Base-by-base conservation (phyloP, 169 alveolate species). In the Cryptosporidium tyzzeri region DNA sequence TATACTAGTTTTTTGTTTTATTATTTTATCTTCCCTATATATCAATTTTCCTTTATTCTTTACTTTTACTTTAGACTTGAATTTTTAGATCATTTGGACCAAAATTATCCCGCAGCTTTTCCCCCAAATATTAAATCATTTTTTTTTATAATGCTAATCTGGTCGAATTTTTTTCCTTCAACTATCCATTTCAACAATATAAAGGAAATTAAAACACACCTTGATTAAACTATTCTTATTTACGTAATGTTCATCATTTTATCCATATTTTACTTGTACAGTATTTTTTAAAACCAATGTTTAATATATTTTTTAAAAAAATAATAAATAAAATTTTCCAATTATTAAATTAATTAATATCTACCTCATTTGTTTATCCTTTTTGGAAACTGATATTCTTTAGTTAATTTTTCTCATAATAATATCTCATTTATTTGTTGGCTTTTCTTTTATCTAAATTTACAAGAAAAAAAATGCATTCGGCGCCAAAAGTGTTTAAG, bases 101-200 rank as follows among this genome's bases (percentile, higher is more conserved):
- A 21, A 44, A 45, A 44, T 70, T 45, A 48, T 70, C 84, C 84
- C 84, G 65, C 84, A 70, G 45, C 62, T 70, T 70, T 26, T 35
- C 44, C 44, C 71, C 44, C 44, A 8, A 12, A 12, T 45, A 12
- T 48, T 1, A 65, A 10, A 65, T 35, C 7, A 33, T 51, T 16
- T 14, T 45, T 45, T 45, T 45, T 48, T 16, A 48, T 10, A 1
- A 3, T 48, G 2, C 0, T 48, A 12, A 48, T 7, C 0, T 48
- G 0, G 23, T 48, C 7, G 2, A 48, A 3, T 68, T 35, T 68
- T 23, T 29, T 68, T n/a, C 7, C 8, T 26, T 9, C 21, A 37
- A 41, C 31, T 39, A 5, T 26, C 14, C 5, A 44, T 39, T 21
- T 51, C n/a, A 44, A 16, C 18, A 3, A 39, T 14, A 4, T 61